These are phyloP conservation scores for Piloderma croceum DNA, from an alignment of 768 basidiomycete genomes.

Conservation along the genomic window DNA sequence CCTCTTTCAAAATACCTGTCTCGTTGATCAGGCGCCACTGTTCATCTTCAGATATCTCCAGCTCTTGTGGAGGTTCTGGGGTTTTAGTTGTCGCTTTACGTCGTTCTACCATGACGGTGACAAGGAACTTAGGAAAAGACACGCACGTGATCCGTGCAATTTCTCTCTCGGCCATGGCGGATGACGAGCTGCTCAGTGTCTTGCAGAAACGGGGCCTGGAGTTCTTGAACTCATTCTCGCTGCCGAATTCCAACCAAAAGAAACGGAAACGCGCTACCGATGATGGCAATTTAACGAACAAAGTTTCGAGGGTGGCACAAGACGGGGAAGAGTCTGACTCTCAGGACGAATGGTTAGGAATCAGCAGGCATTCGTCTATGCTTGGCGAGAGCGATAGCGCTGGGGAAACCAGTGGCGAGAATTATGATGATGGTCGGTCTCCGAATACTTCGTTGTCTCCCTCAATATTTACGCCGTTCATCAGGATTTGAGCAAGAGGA, in stretches of 20 bases:
- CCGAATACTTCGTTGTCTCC: neutral
- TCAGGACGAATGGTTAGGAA: slow-evolving; percentile 28
- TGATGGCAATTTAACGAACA: slow-evolving; percentile 6
- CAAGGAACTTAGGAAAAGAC: too few species aligned
- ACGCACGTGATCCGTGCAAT: neutral
- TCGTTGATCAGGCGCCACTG: slow-evolving; percentile 73
- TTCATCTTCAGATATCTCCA: slow-evolving; percentile 64
- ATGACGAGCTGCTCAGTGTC: slow-evolving; percentile 31
- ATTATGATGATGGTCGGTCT: slow-evolving; percentile 10
- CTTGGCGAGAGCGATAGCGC: slow-evolving; percentile 19
- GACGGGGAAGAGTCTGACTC: slow-evolving; percentile 14
- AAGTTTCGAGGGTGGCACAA: slow-evolving; percentile 28
- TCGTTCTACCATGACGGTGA: neutral
- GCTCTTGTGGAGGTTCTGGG: slow-evolving; percentile 11
- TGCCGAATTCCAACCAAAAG: slow-evolving; percentile 19
- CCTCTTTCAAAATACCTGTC: slow-evolving; percentile 39
- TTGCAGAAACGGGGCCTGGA: slow-evolving; percentile 43
- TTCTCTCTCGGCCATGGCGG: slow-evolving; percentile 4
- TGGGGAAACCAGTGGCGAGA: slow-evolving; percentile 13
- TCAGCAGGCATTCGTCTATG: slow-evolving; percentile 34
- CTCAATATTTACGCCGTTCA: neutral
- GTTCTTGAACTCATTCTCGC: slow-evolving; percentile 39
- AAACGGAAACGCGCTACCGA: slow-evolving; percentile 3
- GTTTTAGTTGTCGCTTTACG: slow-evolving; percentile 13
- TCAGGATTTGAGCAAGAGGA: slow-evolving; percentile 40